Percentiles rank a stretch among this genome's conserved stretches.
Evolutionary conservation across 2,329 filamentous ascomycete genomes (phyloP).

Genomic region (Xylariales sp.): DNA sequence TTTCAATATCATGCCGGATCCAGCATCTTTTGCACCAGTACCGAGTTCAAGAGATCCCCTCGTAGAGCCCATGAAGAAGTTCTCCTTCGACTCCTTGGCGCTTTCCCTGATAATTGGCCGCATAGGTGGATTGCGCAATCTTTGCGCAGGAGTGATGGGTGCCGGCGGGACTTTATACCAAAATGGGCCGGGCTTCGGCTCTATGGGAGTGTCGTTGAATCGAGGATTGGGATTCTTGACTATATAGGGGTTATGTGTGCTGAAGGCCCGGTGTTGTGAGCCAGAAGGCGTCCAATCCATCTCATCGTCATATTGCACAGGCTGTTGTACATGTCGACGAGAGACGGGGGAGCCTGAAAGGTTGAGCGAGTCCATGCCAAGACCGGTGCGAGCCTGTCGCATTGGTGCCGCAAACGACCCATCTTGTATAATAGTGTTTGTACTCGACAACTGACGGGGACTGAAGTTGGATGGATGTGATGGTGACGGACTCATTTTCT

Average conservation of each 20-base stretch:
- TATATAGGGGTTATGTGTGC: constrained; percentile 35
- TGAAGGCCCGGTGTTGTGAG: constrained; percentile 52
- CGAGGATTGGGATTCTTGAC: constrained; percentile 35
- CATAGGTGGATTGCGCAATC: constrained; percentile 57
- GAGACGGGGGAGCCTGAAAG: constrained; percentile 15
- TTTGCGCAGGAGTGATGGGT: constrained; percentile 61
- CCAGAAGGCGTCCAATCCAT: constrained; percentile 73
- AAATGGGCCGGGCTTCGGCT: constrained; percentile 50
- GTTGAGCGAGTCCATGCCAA: constrained; percentile 16
- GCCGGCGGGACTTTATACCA: constrained; percentile 67
- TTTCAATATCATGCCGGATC: constrained; percentile 18
- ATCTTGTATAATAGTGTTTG: background rate
- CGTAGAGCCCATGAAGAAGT: constrained; percentile 39
- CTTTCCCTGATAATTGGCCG: constrained; percentile 46
- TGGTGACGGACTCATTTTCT: background rate
- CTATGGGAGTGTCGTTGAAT: constrained; percentile 42
- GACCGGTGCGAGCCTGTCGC: constrained; percentile 8
- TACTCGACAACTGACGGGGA: no score
- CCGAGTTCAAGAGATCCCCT: constrained; percentile 21
- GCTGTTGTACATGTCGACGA: constrained; percentile 13
- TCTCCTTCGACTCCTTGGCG: constrained; percentile 39
- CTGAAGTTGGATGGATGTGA: background rate
- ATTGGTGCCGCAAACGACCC: constrained; percentile 9
- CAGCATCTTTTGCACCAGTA: constrained; percentile 10
- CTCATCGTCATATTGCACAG: constrained; percentile 42